Evolutionary conservation across 2,329 filamentous ascomycete genomes (phyloP), one percentile per base, ranked within the genome.

Genomic region (Neonectria punicea): DNA sequence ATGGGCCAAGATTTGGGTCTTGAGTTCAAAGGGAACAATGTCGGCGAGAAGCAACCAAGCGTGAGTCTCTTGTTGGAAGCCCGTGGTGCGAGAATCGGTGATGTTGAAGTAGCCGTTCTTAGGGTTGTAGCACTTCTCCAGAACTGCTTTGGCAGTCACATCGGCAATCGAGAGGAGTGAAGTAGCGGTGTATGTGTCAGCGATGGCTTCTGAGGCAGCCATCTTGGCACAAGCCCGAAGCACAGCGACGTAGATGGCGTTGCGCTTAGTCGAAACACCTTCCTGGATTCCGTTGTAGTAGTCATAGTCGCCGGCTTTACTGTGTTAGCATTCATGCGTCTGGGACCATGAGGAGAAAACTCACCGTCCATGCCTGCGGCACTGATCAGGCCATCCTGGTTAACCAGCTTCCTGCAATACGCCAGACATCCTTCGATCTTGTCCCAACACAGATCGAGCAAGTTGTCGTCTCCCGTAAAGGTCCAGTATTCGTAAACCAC

Each of bases 21-120:
- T 44, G 8, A 51, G 16, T 1, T 53, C 46, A 2, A 4, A 2
- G 4, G 39, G 49, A 14, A 60, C 20, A n/a, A 60, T 49, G 18
- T 60, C 25, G 10, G 39, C 34, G n/a, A 20, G 47, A 4, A 59
- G 18, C 2, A 53, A 25, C 47, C 47, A 53, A 13, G 47, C 47
- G 18, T 53, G 56, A 6, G 34, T 59, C n/a, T 58, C 56, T 16
- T 55, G 36, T 18, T 50, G 55, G 32, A 58, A 50, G 30, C 55
- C 55, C 8, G 11, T 30, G 20, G 44, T 50, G 18, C 44, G 30
- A 10, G 44, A 36, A n/a, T 54, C 49, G 18, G 50, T 47, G 30
- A 53, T 60, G 30, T 54, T 60, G 58, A 60, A 60, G 39, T 54
- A 54, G 13, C n/a, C 58, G 36, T 53, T 47, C 4, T 8, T 20